phyloP scores from a whole-genome alignment of 805 yeast genomes.

The Jamesozyma jinghongensis region DNA sequence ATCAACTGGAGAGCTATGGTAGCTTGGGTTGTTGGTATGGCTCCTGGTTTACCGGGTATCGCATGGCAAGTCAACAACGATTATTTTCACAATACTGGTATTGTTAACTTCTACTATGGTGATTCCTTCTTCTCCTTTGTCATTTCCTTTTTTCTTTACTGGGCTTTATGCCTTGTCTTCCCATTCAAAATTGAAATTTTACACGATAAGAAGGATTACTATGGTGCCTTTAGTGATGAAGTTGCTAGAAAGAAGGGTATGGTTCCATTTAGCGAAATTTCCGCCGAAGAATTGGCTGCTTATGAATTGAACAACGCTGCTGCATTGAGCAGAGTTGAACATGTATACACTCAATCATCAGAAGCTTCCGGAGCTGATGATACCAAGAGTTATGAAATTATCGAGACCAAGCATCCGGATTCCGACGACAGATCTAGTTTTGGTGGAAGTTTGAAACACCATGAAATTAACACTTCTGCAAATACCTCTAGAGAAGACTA shows the following conservation, averaged over 20 bases:
- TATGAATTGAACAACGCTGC: conserved; percentile 2
- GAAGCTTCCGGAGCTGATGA: not conserved
- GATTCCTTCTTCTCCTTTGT: conserved; percentile 36
- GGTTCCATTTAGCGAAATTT: conserved; percentile 28
- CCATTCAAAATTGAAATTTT: conserved; percentile 31
- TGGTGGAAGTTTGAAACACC: not conserved
- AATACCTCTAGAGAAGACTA: too few species aligned
- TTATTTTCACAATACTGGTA: conserved; percentile 29
- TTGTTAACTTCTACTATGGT: conserved; percentile 36
- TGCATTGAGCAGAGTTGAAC: conserved; percentile 1
- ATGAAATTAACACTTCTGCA: too few species aligned
- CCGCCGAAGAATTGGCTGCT: conserved; percentile 17
- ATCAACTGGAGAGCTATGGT: conserved; percentile 33
- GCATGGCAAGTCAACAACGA: conserved; percentile 30
- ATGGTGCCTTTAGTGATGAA: conserved; percentile 32
- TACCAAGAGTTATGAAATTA: not conserved
- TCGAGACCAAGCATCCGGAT: not conserved
- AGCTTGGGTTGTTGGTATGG: conserved; percentile 31
- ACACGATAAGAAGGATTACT: conserved; percentile 35
- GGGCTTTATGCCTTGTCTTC: conserved; percentile 28
- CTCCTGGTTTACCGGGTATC: conserved; percentile 45
- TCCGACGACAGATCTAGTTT: not conserved
- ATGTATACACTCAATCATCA: not conserved
- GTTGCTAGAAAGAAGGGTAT: conserved; percentile 28
- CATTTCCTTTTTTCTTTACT: conserved; percentile 33